Percentiles rank a stretch among this genome's conserved stretches.
Conservation (phyloP, 2,329 filamentous ascomycete species). For the Trichoderma gracile region DNA sequence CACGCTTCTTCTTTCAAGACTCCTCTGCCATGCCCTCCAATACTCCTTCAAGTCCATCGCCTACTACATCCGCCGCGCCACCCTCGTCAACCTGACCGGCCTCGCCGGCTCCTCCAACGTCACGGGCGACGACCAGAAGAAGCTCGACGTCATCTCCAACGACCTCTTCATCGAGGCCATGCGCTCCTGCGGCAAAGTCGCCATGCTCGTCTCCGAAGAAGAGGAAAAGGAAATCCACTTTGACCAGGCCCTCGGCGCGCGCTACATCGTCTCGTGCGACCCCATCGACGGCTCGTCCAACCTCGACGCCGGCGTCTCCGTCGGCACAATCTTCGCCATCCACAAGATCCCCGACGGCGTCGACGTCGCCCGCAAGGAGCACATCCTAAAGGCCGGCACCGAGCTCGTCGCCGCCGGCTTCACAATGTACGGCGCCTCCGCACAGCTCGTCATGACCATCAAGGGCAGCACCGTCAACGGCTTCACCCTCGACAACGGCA, state of each 20-base stretch:
- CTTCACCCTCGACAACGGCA: constrained; percentile 93
- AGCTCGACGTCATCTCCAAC: constrained; percentile 98
- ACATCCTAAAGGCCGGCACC: constrained; percentile 84
- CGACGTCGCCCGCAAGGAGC: constrained; percentile 73
- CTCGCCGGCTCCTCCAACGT: constrained; percentile 92
- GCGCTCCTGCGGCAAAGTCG: constrained; percentile 87
- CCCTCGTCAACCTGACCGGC: constrained; percentile 91
- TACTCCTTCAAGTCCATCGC: constrained; percentile 99
- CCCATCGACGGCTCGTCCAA: constrained; percentile 98
- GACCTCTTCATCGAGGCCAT: constrained; percentile 96
- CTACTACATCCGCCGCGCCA: constrained; percentile 97
- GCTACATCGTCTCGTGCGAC: constrained; percentile 95
- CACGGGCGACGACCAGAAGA: constrained; percentile 98
- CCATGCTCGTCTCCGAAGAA: constrained; percentile 94
- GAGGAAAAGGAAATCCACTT: constrained; percentile 93
- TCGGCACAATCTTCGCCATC: constrained; percentile 95
- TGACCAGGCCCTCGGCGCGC: constrained; percentile 69
- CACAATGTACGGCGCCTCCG: constrained; percentile 98
- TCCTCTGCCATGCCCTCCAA: constrained; percentile 95
- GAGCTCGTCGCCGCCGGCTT: constrained; percentile 95
- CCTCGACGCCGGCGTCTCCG: constrained; percentile 93
- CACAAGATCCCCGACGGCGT: constrained; percentile 83
- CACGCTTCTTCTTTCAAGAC: too few relatives aligned
- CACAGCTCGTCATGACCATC: constrained; percentile 97
- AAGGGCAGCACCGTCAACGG: constrained; percentile 89